These are phyloP conservation scores for Syncephalis plumigaleata DNA, from an alignment of 371 early-diverging fungal species.

Conservation along the genomic window DNA sequence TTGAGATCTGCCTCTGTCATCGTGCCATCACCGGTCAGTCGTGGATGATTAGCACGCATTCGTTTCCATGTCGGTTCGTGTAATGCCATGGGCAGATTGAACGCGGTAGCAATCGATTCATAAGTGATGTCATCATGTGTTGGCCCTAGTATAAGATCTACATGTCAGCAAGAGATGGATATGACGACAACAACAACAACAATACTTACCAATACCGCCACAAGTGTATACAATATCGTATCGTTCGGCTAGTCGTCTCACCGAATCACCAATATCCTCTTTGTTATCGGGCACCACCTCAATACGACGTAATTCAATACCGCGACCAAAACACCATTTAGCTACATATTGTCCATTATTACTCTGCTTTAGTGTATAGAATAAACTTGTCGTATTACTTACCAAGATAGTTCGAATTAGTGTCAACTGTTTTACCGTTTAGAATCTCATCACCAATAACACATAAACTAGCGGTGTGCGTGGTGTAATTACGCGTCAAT, in stretches of 20 bases:
- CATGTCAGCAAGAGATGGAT: background rate
- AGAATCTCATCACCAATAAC: conserved; percentile 55
- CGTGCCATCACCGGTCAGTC: background rate
- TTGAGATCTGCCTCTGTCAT: conserved; percentile 3
- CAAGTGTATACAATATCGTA: conserved; percentile 48
- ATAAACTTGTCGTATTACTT: conserved; percentile 1
- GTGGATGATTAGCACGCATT: conserved; percentile 22
- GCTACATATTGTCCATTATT: conserved; percentile 15
- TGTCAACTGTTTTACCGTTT: conserved; percentile 50
- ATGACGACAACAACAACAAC: too few species aligned
- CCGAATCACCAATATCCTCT: conserved; percentile 27
- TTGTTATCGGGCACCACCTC: conserved; percentile 37
- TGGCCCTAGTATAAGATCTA: conserved; percentile 16
- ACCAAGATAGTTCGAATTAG: conserved; percentile 38
- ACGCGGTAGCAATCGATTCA: conserved; percentile 41
- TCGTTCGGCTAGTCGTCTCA: conserved; percentile 22
- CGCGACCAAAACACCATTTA: conserved; percentile 30
- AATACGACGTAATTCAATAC: conserved; percentile 35
- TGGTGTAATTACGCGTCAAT: too few species aligned
- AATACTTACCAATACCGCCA: conserved; percentile 39
- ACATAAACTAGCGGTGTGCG: conserved; percentile 3
- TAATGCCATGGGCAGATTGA: conserved; percentile 19
- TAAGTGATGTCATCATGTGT: conserved; percentile 64
- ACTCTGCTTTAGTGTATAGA: background rate
- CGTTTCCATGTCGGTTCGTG: conserved; percentile 31